These are phyloP conservation scores for Trametes hirsuta DNA, from an alignment of 1,284 basidiomycete genomes.

Conservation along the genomic window DNA sequence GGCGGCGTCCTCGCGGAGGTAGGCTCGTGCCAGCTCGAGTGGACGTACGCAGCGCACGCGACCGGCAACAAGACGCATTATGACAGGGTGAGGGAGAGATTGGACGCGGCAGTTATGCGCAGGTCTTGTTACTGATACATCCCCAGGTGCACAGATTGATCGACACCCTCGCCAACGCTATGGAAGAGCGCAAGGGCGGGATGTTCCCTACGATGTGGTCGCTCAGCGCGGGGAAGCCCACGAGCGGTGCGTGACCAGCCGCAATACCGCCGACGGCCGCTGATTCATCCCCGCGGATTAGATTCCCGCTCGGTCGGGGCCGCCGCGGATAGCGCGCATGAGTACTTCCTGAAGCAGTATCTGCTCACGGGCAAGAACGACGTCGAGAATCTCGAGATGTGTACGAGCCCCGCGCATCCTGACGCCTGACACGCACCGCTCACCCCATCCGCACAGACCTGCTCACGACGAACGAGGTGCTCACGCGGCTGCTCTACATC, in stretches of 20 bases:
- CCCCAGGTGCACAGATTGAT: constrained; percentile 25
- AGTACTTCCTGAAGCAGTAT: constrained; percentile 79
- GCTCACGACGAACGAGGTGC: constrained; percentile 57
- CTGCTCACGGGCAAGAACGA: constrained; percentile 65
- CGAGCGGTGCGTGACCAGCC: constrained; percentile 38
- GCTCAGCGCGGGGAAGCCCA: constrained; percentile 43
- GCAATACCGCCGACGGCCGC: background rate
- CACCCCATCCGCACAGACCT: constrained; percentile 49
- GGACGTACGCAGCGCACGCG: constrained; percentile 64
- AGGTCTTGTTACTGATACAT: background rate
- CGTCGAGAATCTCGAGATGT: constrained; percentile 60
- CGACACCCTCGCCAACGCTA: constrained; percentile 36
- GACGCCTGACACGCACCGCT: background rate
- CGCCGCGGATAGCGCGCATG: constrained; percentile 71
- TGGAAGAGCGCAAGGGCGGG: constrained; percentile 46
- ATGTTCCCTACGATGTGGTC: constrained; percentile 62
- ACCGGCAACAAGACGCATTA: constrained; percentile 59
- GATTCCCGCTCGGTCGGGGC: constrained; percentile 55
- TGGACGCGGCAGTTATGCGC: background rate
- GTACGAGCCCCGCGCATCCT: constrained; percentile 41
- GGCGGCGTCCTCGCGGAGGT: constrained; percentile 46
- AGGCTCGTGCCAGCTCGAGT: constrained; percentile 62
- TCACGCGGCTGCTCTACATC: constrained; percentile 67
- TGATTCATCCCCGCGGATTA: background rate
- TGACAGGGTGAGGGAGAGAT: constrained; percentile 40